A percentile compares a stretch with the other conserved stretches of the same genome.
Evolutionary conservation across 2,329 filamentous ascomycete genomes (phyloP).

Genomic region (Monilinia laxa): DNA sequence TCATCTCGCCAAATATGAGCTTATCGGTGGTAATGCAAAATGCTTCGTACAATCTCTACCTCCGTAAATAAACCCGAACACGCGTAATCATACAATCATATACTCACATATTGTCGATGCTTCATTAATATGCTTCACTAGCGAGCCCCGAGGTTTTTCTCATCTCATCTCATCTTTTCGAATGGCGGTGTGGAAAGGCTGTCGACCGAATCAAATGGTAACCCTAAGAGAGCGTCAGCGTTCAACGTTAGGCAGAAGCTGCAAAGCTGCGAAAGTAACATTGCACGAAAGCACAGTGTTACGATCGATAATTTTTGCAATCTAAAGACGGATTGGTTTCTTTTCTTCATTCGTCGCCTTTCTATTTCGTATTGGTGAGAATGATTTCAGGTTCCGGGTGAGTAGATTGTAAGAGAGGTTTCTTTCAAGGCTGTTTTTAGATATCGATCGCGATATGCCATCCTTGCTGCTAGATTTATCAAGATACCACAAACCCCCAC

Average conservation of each 20-base stretch:
- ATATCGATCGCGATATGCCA: background rate
- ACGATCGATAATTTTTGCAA: constrained; percentile 13
- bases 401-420: constrained; percentile 3
- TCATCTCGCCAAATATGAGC: constrained; percentile 10
- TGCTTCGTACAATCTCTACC: constrained; percentile 2
- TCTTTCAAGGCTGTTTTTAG: background rate
- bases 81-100: background rate
- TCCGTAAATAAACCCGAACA: background rate
- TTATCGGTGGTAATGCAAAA: background rate
- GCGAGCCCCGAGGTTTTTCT: background rate
- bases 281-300: constrained; percentile 17
- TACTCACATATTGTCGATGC: background rate
- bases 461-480: constrained; percentile 9
- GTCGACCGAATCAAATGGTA: constrained; percentile 15
- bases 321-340: constrained; percentile 1
- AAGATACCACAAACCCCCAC: constrained; percentile 16
- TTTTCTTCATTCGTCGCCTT: constrained; percentile 14
- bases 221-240: constrained; percentile 14
- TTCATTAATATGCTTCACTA: constrained; percentile 15
- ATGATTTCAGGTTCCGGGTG: background rate
- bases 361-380: constrained; percentile 7
- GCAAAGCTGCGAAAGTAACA: constrained; percentile 21
- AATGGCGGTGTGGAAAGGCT: constrained; percentile 19
- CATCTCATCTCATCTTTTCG: constrained; percentile 15
- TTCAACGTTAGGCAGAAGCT: constrained; percentile 22